Base-by-base conservation (phyloP, 352 stramenopile species). In the Phytophthora constricta region DNA sequence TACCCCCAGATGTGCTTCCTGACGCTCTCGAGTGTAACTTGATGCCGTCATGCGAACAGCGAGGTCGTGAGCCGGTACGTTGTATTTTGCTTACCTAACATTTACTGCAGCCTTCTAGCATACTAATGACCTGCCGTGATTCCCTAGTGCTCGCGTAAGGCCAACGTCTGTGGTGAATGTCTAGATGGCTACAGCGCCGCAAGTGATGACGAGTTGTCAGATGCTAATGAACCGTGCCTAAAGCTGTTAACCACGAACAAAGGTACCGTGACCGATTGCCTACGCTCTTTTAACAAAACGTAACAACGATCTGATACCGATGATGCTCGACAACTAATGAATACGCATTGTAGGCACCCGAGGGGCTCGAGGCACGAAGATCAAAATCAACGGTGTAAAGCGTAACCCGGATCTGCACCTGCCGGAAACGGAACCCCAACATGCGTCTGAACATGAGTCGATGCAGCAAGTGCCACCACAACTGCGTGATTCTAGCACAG, bases 111-210 rank as follows among this genome's bases (percentile, higher is more conserved):
- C n/a, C n/a, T n/a, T n/a, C n/a, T n/a, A n/a, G n/a, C n/a, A n/a
- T n/a, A n/a, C n/a, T n/a, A n/a, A n/a, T n/a, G n/a, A n/a, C n/a
- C n/a, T n/a, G n/a, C n/a, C n/a, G n/a, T n/a, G n/a, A n/a, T 52
- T 52, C 23, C 43, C 1, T 59, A 89, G 72, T 93, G 84, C 50
- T 78, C 76, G 5, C 57, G 63, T 9, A 69, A 71, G 17, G 56
- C 78, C 3, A 89, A 93, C 33, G 55, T 89, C 1, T 95, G 86
- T 50, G 86, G 86, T 0, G 80, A 90, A n/a, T 95, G 86, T 53
- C 64, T 89, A 13, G 76, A 87, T 17, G 86, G 84, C 0, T 91
- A 81, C 52, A 45, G 11, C 13, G 13, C n/a, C 7, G 20, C 43
- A 17, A 50, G 34, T 9, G 54, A 69, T 26, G 43, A 73, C 42